These are phyloP conservation scores for Rehmannia glutinosa DNA, from an alignment of 257 asterid genomes.

Conservation along the genomic window DNA sequence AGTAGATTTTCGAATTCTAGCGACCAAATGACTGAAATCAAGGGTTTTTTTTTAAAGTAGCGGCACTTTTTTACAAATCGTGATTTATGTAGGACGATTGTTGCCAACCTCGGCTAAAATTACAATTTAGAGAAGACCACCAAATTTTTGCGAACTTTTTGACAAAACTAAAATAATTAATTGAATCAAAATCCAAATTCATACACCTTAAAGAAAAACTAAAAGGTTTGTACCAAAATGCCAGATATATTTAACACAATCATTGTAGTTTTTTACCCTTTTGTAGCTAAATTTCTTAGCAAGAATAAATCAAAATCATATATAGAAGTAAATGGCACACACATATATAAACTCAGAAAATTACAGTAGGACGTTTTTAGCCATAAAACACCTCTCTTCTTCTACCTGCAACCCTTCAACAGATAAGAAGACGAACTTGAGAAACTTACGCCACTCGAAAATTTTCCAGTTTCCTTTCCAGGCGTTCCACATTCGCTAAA, in stretches of 20 bases:
- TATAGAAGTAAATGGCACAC: slow-evolving; percentile 4
- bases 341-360: background rate
- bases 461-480: slow-evolving; percentile 43
- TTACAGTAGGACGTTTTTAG: background rate
- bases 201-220: background rate
- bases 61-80: no score
- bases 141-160: no score
- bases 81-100: no score
- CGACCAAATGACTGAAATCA: no score
- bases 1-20: no score
- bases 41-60: no score
- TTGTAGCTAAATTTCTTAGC: background rate
- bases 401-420: slow-evolving; percentile 65
- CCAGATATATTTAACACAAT: slow-evolving; percentile 4
- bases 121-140: no score
- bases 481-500: slow-evolving; percentile 96
- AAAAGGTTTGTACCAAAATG: slow-evolving; percentile 5
- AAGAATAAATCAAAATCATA: slow-evolving; percentile 2
- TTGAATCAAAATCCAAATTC: background rate
- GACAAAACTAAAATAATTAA: background rate
- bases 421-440: slow-evolving; percentile 71
- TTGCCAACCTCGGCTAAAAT: no score
- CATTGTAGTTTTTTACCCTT: background rate
- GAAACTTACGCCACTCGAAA: slow-evolving; percentile 28
- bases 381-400: slow-evolving; percentile 4